Percentiles rank a stretch among this genome's conserved stretches.
phyloP scores from a whole-genome alignment of 176 grass and related monocot genomes.

The Paspalum notatum region DNA sequence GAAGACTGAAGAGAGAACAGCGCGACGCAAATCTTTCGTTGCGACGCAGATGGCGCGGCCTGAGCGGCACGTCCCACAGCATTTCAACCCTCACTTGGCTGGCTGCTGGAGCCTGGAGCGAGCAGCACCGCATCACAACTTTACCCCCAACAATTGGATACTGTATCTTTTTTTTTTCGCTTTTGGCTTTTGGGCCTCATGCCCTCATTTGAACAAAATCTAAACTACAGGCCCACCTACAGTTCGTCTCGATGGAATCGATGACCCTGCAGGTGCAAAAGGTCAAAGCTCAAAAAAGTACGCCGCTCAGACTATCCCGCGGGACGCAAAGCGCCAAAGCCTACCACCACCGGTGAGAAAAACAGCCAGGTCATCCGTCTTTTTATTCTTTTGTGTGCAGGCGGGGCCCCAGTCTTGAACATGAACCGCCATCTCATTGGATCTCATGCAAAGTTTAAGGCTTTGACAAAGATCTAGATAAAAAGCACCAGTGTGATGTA shows the following conservation, averaged over 20 bases:
- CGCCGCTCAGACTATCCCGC: background rate
- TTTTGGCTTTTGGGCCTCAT: background rate
- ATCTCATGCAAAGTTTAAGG: constrained; percentile 17
- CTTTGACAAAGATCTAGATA: constrained; percentile 4
- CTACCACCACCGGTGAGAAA: constrained; percentile 36
- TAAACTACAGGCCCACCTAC: background rate
- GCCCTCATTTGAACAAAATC: background rate
- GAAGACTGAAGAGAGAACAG: background rate
- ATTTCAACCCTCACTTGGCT: background rate
- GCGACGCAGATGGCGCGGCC: background rate
- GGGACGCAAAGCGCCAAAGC: constrained; percentile 12
- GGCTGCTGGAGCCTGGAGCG: background rate
- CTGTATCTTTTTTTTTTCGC: background rate
- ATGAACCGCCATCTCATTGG: constrained; percentile 25
- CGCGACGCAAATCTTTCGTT: background rate
- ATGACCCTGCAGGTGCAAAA: background rate
- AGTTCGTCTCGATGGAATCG: background rate
- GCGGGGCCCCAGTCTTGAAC: constrained; percentile 2
- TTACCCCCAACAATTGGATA: background rate
- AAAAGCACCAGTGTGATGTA: background rate
- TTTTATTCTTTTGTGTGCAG: background rate
- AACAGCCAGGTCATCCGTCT: background rate
- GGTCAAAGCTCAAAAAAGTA: background rate
- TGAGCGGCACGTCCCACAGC: background rate
- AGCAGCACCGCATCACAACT: background rate